phyloP scores from a whole-genome alignment of 345 rosid species.

The Eutrema yunnanense region DNA sequence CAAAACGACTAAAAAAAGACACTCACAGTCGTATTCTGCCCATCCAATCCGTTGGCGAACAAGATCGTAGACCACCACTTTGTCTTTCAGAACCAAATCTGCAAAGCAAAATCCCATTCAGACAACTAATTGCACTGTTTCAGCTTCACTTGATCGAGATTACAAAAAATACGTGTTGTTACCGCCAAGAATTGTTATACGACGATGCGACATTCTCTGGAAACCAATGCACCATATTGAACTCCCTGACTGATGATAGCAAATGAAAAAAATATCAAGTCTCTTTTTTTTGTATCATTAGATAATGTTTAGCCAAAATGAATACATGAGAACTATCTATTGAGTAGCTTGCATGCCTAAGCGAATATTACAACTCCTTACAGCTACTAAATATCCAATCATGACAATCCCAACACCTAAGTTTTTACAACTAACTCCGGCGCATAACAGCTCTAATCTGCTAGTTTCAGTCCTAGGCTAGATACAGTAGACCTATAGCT shows the following conservation, averaged over 20 bases:
- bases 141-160: background rate
- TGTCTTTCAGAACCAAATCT: conserved; percentile 88
- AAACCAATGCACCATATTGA: conserved; percentile 92
- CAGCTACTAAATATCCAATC: background rate
- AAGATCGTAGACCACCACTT: conserved; percentile 75
- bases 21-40: conserved; percentile 86
- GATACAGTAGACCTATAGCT: background rate
- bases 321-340: background rate
- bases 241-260: conserved; percentile 50
- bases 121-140: background rate
- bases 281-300: background rate
- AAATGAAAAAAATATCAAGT: background rate
- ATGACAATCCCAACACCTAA: background rate
- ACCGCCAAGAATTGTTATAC: conserved; percentile 90
- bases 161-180: background rate
- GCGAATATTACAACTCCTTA: background rate
- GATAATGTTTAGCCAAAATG: background rate
- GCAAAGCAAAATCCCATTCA: conserved; percentile 23
- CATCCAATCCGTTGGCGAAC: conserved; percentile 84
- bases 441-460: background rate
- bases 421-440: background rate
- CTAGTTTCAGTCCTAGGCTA: background rate
- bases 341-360: background rate
- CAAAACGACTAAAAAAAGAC: background rate
- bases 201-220: conserved; percentile 56